Evolutionary conservation across 305 asterid species (phyloP), one percentile per base, ranked within the genome.

Genomic region (Andrographis paniculata): DNA sequence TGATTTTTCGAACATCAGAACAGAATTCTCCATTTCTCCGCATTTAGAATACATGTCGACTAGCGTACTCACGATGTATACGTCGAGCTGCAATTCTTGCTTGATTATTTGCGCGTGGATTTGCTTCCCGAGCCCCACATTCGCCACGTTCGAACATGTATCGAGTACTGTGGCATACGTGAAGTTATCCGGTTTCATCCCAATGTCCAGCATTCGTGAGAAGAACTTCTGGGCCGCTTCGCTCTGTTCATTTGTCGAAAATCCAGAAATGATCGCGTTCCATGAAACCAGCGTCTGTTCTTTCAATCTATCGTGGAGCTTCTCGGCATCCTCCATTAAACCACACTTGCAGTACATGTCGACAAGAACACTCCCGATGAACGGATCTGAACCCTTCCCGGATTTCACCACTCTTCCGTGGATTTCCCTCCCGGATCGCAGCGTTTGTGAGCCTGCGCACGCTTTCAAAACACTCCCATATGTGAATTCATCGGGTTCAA

Each of bases 41-140:
- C 97, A 81, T 53, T 88, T 88, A 0, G 95, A 84, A 45, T 88
- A 88, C 95, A 87, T 87, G 69, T 87, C 97, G 27, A 87, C 95
- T 33, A 87, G 77, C 31, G 97, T 81, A 59, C 95, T 87, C 20
- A 70, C 64, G 47, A 87, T 79, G 56, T 72, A 87, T 39, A 63
- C 92, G 37, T 84, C 94, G 6, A 72, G 61, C 44, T 63, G 82
- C 76, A 87, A 50, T 53, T 87, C 94, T 60, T 78, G 82, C 74
- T 87, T 87, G 69, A 84, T 75, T 47, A 72, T 74, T 54, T 87
- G 97, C 17, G 84, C 93, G 48, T 87, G 97, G 47, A 84, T 72
- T 68, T 87, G 95, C 77, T 68, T 79, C 53, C 97, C 95, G 0
- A 87, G 84, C 14, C 82, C 88, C 20, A 79, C 63, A 33, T 80